phyloP scores from a whole-genome alignment of 768 basidiomycete genomes.

The Boletus subparvulus region DNA sequence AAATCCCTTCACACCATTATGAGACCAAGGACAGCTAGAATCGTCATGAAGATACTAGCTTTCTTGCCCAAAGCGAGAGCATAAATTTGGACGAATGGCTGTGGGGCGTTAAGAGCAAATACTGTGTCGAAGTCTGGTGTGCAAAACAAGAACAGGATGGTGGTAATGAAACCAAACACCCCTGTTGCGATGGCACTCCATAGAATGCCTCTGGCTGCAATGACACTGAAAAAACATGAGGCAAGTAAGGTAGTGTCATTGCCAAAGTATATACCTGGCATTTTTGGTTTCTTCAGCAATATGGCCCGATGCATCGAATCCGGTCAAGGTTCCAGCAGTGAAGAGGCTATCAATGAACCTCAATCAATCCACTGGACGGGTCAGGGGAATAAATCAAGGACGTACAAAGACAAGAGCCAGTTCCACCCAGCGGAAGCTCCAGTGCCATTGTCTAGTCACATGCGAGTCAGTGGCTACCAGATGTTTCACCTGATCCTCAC shows the following conservation, averaged over 20 bases:
- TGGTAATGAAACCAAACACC: constrained; percentile 72
- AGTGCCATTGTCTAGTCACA: constrained; percentile 74
- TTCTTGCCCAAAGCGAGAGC: constrained; percentile 78
- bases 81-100: constrained; percentile 90
- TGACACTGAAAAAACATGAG: constrained; percentile 45
- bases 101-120: constrained; percentile 77
- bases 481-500: constrained; percentile 37
- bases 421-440: constrained; percentile 88
- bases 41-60: constrained; percentile 83
- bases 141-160: constrained; percentile 83
- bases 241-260: neutral
- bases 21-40: constrained; percentile 80
- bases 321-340: constrained; percentile 84
- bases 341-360: constrained; percentile 70
- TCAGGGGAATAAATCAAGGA: constrained; percentile 2
- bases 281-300: constrained; percentile 89
- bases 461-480: neutral
- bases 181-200: constrained; percentile 77
- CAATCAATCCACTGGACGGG: neutral
- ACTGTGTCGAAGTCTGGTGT: constrained; percentile 74
- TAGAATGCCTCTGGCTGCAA: constrained; percentile 82
- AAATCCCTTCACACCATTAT: constrained; percentile 57
- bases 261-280: constrained; percentile 46
- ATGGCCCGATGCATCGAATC: constrained; percentile 88
- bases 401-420: constrained; percentile 84